phyloP scores from a whole-genome alignment of 1,284 basidiomycete species.

The Pascua sp. region DNA sequence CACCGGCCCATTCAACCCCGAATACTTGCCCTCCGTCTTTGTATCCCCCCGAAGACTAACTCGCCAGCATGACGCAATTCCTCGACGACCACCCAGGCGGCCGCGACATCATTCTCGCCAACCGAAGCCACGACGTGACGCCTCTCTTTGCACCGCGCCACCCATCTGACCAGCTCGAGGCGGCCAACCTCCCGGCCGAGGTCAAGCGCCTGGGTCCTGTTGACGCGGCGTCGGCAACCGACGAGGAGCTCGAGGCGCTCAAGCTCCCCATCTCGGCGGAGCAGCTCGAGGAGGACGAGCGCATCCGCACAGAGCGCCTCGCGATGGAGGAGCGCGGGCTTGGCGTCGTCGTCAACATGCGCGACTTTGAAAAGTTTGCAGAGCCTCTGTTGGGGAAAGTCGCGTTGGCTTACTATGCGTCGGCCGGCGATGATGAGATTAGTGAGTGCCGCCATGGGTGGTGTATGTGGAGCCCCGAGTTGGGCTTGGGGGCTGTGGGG shows the following conservation, averaged over 20 bases:
- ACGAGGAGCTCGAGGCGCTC: conserved; percentile 35
- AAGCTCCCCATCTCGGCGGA: conserved; percentile 33
- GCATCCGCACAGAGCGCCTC: conserved; percentile 27
- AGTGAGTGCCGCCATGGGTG: conserved; percentile 56
- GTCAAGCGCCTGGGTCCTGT: conserved; percentile 32
- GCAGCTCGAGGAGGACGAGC: conserved; percentile 37
- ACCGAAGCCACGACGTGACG: conserved; percentile 42
- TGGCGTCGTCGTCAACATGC: conserved; percentile 42
- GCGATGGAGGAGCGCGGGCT: conserved; percentile 41
- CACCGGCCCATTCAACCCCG: too few relatives aligned
- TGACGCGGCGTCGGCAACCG: conserved; percentile 18
- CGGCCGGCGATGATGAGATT: conserved; percentile 74
- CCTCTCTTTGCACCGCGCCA: conserved; percentile 44
- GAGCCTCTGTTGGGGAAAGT: conserved; percentile 66
- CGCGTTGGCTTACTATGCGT: conserved; percentile 75
- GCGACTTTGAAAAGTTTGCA: conserved; percentile 54
- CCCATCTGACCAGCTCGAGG: conserved; percentile 42
- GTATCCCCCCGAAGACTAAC: too few relatives aligned
- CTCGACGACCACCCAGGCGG: conserved; percentile 45
- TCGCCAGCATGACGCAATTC: conserved; percentile 44
- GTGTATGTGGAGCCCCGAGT: too few relatives aligned
- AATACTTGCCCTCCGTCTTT: too few relatives aligned
- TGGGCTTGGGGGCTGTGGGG: too few relatives aligned
- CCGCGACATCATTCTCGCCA: conserved; percentile 39
- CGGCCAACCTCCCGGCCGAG: conserved; percentile 34